Evolutionary conservation across 495 filamentous ascomycete species (phyloP), one percentile per base, ranked within the genome.

Genomic region (Melanomma pulvis-pyrius): DNA sequence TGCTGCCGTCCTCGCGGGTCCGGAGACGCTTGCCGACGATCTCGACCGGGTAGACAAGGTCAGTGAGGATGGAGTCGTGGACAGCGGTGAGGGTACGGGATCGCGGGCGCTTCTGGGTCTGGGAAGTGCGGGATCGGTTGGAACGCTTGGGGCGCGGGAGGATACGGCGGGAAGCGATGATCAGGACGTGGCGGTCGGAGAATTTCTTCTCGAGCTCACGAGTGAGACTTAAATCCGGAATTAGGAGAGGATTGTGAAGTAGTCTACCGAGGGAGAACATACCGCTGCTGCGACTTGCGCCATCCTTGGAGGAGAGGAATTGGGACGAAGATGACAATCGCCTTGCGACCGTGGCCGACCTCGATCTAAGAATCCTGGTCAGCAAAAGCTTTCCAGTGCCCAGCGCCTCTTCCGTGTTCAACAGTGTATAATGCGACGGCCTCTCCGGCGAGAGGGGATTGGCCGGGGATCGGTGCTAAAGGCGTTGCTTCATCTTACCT

Each of bases 191-290:
- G 82, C 94, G 93, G 87, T 98, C 94, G 71, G 94, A 97, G 91
- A 98, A 98, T 86, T 98, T 98, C 92, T 98, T 98, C 87, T 98
- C 94, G 75, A 98, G 92, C 87, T 98, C 94, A 81, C 94, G 94
- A 82, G 94, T 98, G 73, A 98, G 88, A 77, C 94, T 98, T 9
- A 75, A 13, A 24, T 17, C 17, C 46, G n/a, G 26, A 34, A 49
- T 67, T 63, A 63, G 53, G 19, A 49, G 21, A 55, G 19, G 52
- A 36, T 54, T 49, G 1, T 2, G 49, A 46, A 47, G 52, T 25
- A 22, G 41, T 12, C 21, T 11, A 34, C 55, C 11, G 15, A 39
- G 22, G 17, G 13, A 58, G 39, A 63, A 82, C 84, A 76, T 91
- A 98, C 94, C 94, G 92, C 86, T 97, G 94, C 88, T 98, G 94